Evolutionary conservation across 257 asterid species (phyloP), one percentile per base, ranked within the genome.

Genomic region (Gentiana macrophylla): DNA sequence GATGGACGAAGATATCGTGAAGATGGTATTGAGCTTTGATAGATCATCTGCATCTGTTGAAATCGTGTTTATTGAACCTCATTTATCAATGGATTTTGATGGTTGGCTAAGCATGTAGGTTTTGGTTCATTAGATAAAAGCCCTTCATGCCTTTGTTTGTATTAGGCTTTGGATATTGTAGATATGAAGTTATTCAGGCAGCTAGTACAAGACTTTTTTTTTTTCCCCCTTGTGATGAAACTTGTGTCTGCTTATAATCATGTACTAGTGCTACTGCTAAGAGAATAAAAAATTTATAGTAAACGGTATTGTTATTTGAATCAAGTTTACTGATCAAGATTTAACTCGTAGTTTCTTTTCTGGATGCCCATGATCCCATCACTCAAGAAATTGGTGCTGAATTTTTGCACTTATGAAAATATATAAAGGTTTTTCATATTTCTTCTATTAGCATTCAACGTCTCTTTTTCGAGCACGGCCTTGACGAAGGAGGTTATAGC

Each of bases 331-430:
- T 0, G 35, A 57, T 7, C 54, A 50, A 34, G 58, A 57, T n/a
- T 64, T 56, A 38, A 37, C 35, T 5, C 55, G 55, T 36, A 50
- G 57, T 33, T 37, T 65, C 15, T 65, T 65, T 50, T 65, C 70
- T 8, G 45, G 34, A 8, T 47, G 62, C n/a, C n/a, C n/a, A n/a
- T n/a, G n/a, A n/a, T n/a, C 24, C 48, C 41, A 1, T 12, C 32
- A 2, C 55, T 65, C 13, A 41, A 37, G 32, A 55, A 56, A 24
- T 33, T 63, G 50, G 35, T 0, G 6, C 6, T 65, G 38, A 44
- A 2, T n/a, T 2, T 11, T 43, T 65, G 64, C 45, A n/a, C 4
- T 36, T 45, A 50, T 33, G 41, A 35, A 38, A 11, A 6, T 43
- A n/a, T n/a, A 35, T 35, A 51, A 12, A 41, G 7, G 15, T 65